Base-by-base conservation (phyloP, 106 monocot genomes). In the Hemerocallis citrina region DNA sequence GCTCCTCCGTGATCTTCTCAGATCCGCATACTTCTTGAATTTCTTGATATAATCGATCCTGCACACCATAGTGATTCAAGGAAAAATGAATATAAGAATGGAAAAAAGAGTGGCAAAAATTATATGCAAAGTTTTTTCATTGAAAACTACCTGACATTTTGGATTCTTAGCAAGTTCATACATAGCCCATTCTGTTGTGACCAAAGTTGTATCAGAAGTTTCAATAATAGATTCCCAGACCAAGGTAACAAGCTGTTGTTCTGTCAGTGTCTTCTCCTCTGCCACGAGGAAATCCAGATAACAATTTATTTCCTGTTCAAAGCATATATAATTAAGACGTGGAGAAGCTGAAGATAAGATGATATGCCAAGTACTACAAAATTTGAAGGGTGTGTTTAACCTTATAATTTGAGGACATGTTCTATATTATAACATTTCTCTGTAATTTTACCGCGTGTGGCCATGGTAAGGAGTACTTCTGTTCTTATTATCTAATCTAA, bases 181-280 rank as follows among this genome's bases (percentile, higher is more conserved):
- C 81, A 96, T 82, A 40, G 87, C 90, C 96, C 96, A 96, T 61
- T 96, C 96, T 1, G 81, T 84, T 35, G 77, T 72, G 36, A 85
- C 79, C 66, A 81, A 30, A 24, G 91, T 88, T 35, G 96, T 91
- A 69, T 96, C 96, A 63, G 96, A 87, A 17, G 84, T 65, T 39
- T 91, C 91, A 44, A 96, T 88, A 49, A 96, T 87, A 28, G 76
- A 55, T 64, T 96, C 96, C 96, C 96, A 96, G 16, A 96, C 61
- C 68, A 96, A 71, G 7, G 79, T 52, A n/a, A 67, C 79, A 17
- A 87, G 14, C 45, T 96, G 91, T 13, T 96, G 91, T 34, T 91
- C 91, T 43, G 84, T 87, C 34, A 96, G 61, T n/a, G 39, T 72
- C 29, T 68, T 68, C 55, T 79, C 77, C 61, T 75, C 74, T 29